These are phyloP conservation scores for Acanthamoeba rhysodes DNA, from an alignment of 208 protist genomes.

Conservation along the genomic window DNA sequence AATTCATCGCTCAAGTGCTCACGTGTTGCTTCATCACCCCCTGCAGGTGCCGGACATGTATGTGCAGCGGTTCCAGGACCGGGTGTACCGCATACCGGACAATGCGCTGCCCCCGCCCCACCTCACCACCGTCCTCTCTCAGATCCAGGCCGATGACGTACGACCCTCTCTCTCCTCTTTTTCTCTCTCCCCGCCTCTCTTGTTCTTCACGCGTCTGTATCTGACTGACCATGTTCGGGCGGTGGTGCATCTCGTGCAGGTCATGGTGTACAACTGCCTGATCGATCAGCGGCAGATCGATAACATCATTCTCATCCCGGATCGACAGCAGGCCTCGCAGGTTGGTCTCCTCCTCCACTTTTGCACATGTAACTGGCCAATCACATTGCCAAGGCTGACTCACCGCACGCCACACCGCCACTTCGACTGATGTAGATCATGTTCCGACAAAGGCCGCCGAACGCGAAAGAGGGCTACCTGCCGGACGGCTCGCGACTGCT, in stretches of 20 bases:
- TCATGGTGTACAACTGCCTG: conserved; percentile 72
- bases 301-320: neutral
- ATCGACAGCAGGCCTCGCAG: neutral
- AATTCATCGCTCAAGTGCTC: neutral
- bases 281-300: conserved; percentile 73
- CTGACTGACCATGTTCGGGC: neutral
- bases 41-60: conserved; percentile 62
- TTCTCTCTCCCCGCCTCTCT: neutral
- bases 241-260: neutral
- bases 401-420: neutral
- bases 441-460: conserved; percentile 8
- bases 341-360: neutral
- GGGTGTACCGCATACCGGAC: conserved; percentile 24
- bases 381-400: too few species aligned
- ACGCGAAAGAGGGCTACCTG: conserved; percentile 67
- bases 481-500: conserved; percentile 64
- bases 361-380: too few species aligned
- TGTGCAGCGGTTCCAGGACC: conserved; percentile 31
- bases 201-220: neutral
- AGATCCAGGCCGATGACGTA: conserved; percentile 57
- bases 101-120: neutral
- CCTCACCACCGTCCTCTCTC: conserved; percentile 57
- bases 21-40: neutral
- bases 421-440: conserved; percentile 10
- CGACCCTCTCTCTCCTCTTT: neutral